These are phyloP conservation scores for Neurospora hispaniola DNA, from an alignment of 495 filamentous ascomycete genomes.

Conservation along the genomic window DNA sequence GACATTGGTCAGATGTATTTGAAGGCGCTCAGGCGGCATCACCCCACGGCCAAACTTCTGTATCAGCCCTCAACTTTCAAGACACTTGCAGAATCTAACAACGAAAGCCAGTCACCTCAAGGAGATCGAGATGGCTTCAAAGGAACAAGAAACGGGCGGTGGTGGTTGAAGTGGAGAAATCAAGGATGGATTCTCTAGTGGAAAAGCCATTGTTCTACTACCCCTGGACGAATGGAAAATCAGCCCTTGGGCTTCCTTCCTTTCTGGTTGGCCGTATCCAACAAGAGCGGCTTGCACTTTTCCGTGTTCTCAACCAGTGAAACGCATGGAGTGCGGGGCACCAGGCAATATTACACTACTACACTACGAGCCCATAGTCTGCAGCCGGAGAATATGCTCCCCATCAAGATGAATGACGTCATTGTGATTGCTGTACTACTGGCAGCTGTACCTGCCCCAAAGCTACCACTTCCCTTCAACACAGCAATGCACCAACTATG, in stretches of 20 bases:
- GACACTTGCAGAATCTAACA: background rate
- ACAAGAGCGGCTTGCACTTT: background rate
- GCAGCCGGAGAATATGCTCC: background rate
- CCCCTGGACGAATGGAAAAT: background rate
- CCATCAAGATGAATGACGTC: conserved; percentile 6
- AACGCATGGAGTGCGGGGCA: background rate
- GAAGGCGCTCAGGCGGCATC: background rate
- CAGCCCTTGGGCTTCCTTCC: background rate
- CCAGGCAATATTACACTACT: background rate
- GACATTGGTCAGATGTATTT: background rate
- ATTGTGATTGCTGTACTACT: background rate
- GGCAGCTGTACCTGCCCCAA: no score
- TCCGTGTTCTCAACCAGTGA: background rate
- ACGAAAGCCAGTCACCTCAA: background rate
- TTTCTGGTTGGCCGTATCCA: background rate
- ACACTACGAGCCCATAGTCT: no score
- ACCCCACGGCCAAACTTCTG: background rate
- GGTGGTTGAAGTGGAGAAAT: background rate
- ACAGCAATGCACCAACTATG: background rate
- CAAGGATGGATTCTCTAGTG: background rate
- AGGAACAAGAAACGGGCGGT: background rate
- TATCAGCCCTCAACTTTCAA: background rate
- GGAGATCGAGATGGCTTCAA: background rate
- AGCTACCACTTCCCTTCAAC: no score
- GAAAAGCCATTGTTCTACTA: background rate